Base-by-base conservation (phyloP, 176 grass and related monocot species). In the Avena sativa region DNA sequence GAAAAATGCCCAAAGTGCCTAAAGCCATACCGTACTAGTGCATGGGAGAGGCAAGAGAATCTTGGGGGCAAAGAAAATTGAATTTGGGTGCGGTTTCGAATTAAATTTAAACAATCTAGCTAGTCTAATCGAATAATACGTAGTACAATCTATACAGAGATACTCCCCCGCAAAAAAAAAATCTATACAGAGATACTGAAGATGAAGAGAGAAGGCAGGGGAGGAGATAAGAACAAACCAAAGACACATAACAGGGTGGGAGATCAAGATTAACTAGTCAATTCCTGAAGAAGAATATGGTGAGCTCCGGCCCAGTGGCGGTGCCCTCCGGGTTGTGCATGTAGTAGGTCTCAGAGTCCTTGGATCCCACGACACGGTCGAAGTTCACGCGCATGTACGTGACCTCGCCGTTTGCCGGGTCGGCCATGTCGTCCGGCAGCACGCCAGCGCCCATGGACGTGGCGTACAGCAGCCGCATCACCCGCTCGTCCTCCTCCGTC, bases 381-480 rank as follows among this genome's bases (percentile, higher is more conserved):
- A 98, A 95, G 85, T 91, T 88, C 21, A 79, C 74, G 12, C 93
- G 88, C 96, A 98, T 95, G 90, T 94, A 98, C 6, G 90, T 98
- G 34, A 94, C 81, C 88, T 98, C 93, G 69, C 96, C 88, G 80
- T 98, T 88, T 55, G n/a, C 10, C 74, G 87, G 76, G 62, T 91
- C 86, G 10, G 86, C 71, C 91, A 95, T 90, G 63, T 95, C 90
- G 36, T 59, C 68, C 6, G 93, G 96, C 44, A 98, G 78, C 67
- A 98, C 96, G 66, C 96, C 96, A 83, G 93, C 93, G 72, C 93
- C 96, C 84, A 95, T 95, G 48, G 96, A 98, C 74, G 87, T 91
- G 49, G 96, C 87, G 49, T 94, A 84, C 44, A 94, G 86, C 81
- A 95, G 75, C 88, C 89, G 93, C 96, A 98, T 95, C 3, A 94